Conservation (phyloP, 495 filamentous ascomycete genomes). For the Aspergillus egyptiacus region DNA sequence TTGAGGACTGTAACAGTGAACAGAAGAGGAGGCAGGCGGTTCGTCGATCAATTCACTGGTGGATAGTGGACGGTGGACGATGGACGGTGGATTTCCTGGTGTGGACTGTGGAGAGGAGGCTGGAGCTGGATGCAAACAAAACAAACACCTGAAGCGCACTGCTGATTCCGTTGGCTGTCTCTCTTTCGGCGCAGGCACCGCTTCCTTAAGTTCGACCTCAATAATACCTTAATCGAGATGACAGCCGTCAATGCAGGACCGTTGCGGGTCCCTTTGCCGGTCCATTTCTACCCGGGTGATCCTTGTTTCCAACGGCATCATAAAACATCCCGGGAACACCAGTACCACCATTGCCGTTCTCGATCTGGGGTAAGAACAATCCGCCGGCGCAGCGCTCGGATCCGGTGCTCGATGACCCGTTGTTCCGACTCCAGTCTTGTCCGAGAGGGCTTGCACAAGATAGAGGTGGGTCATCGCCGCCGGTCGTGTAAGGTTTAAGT, state of each 20-base stretch:
- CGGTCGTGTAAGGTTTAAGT: conserved; percentile 7
- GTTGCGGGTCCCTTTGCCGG: conserved; percentile 7
- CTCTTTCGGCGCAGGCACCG: too few species aligned
- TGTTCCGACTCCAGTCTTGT: conserved; percentile 6
- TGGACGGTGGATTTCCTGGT: too few species aligned
- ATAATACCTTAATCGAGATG: not conserved
- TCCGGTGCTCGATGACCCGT: conserved; percentile 2
- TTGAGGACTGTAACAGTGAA: too few species aligned
- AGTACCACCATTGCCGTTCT: conserved; percentile 11
- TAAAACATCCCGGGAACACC: conserved; percentile 14
- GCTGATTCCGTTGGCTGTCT: too few species aligned
- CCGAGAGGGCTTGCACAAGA: not conserved
- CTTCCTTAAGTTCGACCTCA: too few species aligned
- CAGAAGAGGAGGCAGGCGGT: too few species aligned
- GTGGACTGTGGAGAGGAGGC: too few species aligned
- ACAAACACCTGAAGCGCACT: too few species aligned
- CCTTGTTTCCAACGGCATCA: conserved; percentile 13
- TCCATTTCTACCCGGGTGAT: not conserved
- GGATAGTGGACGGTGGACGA: too few species aligned
- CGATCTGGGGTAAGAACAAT: conserved; percentile 16
- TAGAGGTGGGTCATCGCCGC: conserved; percentile 3
- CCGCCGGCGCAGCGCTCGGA: conserved; percentile 9
- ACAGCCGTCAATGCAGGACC: conserved; percentile 2
- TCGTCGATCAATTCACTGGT: too few species aligned
- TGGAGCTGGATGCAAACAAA: not conserved